These are phyloP conservation scores for Secale cereale DNA, from an alignment of 176 grass and related monocot genomes.

Conservation along the genomic window DNA sequence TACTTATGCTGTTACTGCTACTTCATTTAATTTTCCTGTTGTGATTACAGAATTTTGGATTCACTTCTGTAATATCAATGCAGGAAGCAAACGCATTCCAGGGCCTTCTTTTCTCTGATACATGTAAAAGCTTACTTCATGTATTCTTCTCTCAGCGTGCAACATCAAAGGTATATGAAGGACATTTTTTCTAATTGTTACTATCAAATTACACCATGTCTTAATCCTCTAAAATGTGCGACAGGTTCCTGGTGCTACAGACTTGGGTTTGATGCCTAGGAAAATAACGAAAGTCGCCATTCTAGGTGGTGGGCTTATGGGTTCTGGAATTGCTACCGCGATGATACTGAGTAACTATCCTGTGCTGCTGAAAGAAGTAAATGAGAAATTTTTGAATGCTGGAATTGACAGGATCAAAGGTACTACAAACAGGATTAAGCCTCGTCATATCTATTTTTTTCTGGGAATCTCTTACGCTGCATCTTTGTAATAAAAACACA, in stretches of 20 bases:
- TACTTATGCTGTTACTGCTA: background rate
- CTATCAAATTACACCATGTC: slow-evolving; percentile 3
- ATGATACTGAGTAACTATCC: slow-evolving; percentile 87
- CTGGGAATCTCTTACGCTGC: background rate
- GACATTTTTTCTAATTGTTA: slow-evolving; percentile 23
- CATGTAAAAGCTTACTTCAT: slow-evolving; percentile 88
- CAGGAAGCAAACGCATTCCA: slow-evolving; percentile 83
- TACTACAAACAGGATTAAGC: slow-evolving; percentile 30
- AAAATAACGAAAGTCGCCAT: slow-evolving; percentile 79
- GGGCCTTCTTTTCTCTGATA: slow-evolving; percentile 79
- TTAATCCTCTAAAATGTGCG: slow-evolving; percentile 19
- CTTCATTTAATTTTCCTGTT: background rate
- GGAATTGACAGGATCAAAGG: slow-evolving; percentile 84
- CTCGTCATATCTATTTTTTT: background rate
- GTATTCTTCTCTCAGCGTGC: slow-evolving; percentile 83
- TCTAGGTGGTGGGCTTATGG: slow-evolving; percentile 85
- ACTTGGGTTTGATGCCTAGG: slow-evolving; percentile 72
- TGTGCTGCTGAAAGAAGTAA: slow-evolving; percentile 92
- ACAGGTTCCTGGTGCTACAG: slow-evolving; percentile 83
- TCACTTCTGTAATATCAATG: slow-evolving; percentile 32
- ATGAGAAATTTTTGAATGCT: slow-evolving; percentile 68
- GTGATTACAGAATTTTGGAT: slow-evolving; percentile 12
- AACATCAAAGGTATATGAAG: slow-evolving; percentile 68
- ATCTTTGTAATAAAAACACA: background rate
- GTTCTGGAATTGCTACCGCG: slow-evolving; percentile 90